These are phyloP conservation scores for Cercophora samala DNA, from an alignment of 495 filamentous ascomycete species.

Conservation along the genomic window DNA sequence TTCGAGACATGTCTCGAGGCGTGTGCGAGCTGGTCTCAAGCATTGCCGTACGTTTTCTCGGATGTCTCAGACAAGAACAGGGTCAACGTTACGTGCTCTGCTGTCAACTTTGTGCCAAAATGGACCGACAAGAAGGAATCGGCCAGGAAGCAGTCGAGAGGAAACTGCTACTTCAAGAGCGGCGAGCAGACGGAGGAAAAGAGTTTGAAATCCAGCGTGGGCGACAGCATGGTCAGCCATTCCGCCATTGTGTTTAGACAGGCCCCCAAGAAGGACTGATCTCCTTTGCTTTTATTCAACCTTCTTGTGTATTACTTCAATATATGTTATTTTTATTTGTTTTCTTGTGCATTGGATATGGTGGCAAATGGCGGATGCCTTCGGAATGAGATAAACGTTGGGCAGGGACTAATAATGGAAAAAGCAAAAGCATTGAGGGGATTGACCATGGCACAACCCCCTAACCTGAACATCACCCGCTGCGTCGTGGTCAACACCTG, in stretches of 20 bases:
- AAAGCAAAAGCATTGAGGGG: too few species aligned
- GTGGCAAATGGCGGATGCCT: too few species aligned
- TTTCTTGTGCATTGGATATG: too few species aligned
- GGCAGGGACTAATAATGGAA: too few species aligned
- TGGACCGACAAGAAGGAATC: background rate
- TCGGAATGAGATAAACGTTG: too few species aligned
- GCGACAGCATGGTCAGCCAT: background rate
- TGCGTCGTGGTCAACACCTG: too few species aligned
- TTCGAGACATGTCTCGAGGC: background rate
- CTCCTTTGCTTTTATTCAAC: background rate
- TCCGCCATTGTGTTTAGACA: background rate
- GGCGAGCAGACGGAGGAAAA: background rate
- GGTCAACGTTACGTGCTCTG: background rate
- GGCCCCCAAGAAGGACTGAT: background rate
- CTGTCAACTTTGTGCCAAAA: background rate
- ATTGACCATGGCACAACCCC: too few species aligned
- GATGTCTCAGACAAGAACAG: background rate
- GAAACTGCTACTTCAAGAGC: background rate
- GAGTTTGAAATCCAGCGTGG: background rate
- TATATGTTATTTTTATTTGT: too few species aligned
- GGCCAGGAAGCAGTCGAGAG: background rate
- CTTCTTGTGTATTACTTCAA: too few species aligned
- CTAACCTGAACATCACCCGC: too few species aligned
- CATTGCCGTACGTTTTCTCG: background rate
- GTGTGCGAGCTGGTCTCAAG: background rate